Evolutionary conservation across 2,329 filamentous ascomycete genomes (phyloP), one percentile per base, ranked within the genome.

Genomic region (Cordyceps tenuipes): DNA sequence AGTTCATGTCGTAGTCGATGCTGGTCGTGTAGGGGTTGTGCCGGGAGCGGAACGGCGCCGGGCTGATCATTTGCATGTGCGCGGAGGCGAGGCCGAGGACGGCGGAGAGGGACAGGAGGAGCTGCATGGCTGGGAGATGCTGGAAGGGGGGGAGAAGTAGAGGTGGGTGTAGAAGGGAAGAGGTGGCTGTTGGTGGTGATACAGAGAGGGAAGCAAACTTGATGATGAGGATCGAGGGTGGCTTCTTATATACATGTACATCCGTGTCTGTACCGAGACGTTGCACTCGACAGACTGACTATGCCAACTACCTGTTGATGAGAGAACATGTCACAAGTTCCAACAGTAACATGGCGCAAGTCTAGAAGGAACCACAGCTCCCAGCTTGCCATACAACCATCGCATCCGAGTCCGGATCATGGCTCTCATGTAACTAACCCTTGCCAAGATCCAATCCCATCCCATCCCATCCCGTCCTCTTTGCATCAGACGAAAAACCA

Each of bases 1-100:
- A 80, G 43, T 84, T 88, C 74, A 89, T 89, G 65, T 81, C 82
- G 74, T 88, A 89, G 73, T 91, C 87, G 68, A 84, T 80, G 59
- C 79, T 70, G 51, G 57, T 68, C 57, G 76, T 71, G 64, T 76
- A 71, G 36, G 76, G 74, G 71, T 82, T 82, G 68, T 71, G 71
- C 71, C 79, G 80, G 69, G 79, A 81, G 50, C 72, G 72, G 63
- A 83, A 73, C 3, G 81, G 78, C 19, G 77, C 65, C 2, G 81
- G 81, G 62, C 72, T 73, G 21, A 67, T 69, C 73, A 82, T 76
- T 65, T 79, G 75, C 76, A 83, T 83, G 69, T 83, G 80, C 52
- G 75, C 80, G 49, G 73, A 68, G 57, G 71, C 73, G 59, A 70
- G 52, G 65, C 72, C 69, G 63, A 75, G 65, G 63, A 70, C 66